A percentile compares a stretch with the other conserved stretches of the same genome.
phyloP scores from a whole-genome alignment of 2,329 filamentous ascomycete genomes.

The Talaromyces sp. region DNA sequence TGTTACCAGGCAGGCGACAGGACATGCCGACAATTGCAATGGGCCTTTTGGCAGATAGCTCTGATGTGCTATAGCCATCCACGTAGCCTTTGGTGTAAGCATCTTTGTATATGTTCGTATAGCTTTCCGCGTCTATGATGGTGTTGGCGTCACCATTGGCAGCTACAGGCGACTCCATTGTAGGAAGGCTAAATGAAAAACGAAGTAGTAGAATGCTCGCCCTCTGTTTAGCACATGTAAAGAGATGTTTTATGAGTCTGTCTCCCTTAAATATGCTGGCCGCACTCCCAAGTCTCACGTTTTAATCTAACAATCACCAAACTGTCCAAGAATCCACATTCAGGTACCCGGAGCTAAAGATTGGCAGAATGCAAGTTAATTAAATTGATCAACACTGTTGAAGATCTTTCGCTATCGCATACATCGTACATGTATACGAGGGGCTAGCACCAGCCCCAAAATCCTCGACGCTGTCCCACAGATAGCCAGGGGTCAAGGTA shows the following conservation, averaged over 20 bases:
- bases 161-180: not conserved
- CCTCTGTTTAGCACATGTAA: not conserved
- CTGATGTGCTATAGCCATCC: not conserved
- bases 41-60: not conserved
- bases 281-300: not conserved
- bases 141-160: not conserved
- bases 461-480: not conserved
- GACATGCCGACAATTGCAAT: constrained; percentile 18
- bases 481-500: not conserved
- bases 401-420: not conserved
- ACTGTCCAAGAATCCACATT: not conserved
- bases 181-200: not conserved
- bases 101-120: not conserved
- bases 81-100: not conserved
- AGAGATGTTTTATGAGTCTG: not conserved
- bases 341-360: not conserved
- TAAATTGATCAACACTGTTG: not conserved
- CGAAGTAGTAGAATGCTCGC: not conserved
- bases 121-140: not conserved
- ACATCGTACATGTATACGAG: not conserved
- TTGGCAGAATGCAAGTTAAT: not conserved
- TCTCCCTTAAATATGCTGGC: not conserved
- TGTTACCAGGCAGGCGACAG: constrained; percentile 17
- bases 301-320: not conserved
- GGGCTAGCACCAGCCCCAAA: not conserved